Conservation (phyloP, 495 filamentous ascomycete species). For the Chaetomidium leptoderma region DNA sequence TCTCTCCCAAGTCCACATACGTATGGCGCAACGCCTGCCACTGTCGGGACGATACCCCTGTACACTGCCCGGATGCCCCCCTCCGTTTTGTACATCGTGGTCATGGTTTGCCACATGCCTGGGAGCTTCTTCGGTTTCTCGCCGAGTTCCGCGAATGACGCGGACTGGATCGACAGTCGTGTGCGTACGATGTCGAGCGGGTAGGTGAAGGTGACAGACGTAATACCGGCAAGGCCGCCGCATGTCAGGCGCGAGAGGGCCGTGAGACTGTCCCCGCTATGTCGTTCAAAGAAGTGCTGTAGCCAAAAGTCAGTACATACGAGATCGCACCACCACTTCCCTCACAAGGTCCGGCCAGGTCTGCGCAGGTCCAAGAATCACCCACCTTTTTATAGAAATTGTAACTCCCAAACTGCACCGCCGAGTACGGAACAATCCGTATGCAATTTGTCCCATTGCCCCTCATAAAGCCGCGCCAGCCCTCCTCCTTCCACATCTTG, state of each 20-base stretch:
- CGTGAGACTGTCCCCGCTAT: slow-evolving; percentile 61
- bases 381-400: slow-evolving; percentile 92
- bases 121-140: slow-evolving; percentile 62
- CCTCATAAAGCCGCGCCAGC: slow-evolving; percentile 92
- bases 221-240: slow-evolving; percentile 87
- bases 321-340: not conserved
- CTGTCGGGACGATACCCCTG: slow-evolving; percentile 86
- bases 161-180: slow-evolving; percentile 90
- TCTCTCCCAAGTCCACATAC: slow-evolving; percentile 48
- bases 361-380: slow-evolving; percentile 13
- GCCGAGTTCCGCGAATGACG: slow-evolving; percentile 78
- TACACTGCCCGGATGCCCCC: slow-evolving; percentile 82
- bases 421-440: slow-evolving; percentile 94
- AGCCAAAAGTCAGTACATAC: not conserved
- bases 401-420: slow-evolving; percentile 96
- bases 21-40: slow-evolving; percentile 93
- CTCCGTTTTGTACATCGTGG: slow-evolving; percentile 81
- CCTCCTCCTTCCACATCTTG: slow-evolving; percentile 97
- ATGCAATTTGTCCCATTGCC: slow-evolving; percentile 98
- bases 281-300: slow-evolving; percentile 67
- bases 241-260: slow-evolving; percentile 70
- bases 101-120: slow-evolving; percentile 87
- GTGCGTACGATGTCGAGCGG: slow-evolving; percentile 97
- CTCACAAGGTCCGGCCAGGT: not conserved
- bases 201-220: slow-evolving; percentile 73